Conservation (phyloP, 805 yeast genomes). For the Myxozyma geophila region DNA sequence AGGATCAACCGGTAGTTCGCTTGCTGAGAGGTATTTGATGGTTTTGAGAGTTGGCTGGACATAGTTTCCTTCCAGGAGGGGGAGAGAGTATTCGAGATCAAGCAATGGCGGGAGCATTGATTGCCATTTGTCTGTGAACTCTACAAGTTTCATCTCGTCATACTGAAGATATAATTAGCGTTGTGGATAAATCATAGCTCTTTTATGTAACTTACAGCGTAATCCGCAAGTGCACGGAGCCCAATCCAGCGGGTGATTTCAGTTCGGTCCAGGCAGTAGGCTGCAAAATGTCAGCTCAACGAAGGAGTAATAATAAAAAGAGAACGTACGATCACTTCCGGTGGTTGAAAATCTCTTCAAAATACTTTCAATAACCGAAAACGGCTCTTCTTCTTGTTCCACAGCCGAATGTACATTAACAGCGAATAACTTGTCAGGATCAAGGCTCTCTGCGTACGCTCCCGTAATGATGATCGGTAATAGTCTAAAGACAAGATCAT, state of each 20-base stretch:
- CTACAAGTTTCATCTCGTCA: slow-evolving; percentile 9
- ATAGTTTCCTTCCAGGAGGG: slow-evolving; percentile 60
- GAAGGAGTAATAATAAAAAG: not conserved
- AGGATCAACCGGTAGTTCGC: slow-evolving; percentile 55
- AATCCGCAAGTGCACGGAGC: slow-evolving; percentile 52
- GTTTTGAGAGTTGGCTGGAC: slow-evolving; percentile 52
- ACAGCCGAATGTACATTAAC: slow-evolving; percentile 29
- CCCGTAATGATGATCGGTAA: slow-evolving; percentile 41
- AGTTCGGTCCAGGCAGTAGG: slow-evolving; percentile 50
- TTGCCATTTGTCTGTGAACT: slow-evolving; percentile 43
- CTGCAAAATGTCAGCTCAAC: slow-evolving; percentile 16
- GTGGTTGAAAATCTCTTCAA: slow-evolving; percentile 52
- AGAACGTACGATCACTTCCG: slow-evolving; percentile 30
- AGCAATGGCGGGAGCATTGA: slow-evolving; percentile 49
- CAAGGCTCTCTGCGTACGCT: slow-evolving; percentile 36
- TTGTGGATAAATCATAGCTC: slow-evolving; percentile 39
- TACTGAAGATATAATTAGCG: not conserved
- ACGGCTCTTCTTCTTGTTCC: slow-evolving; percentile 46
- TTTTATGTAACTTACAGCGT: slow-evolving; percentile 41
- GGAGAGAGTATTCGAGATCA: slow-evolving; percentile 64
- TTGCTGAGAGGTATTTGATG: slow-evolving; percentile 58
- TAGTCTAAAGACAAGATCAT: slow-evolving; percentile 37
- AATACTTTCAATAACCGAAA: slow-evolving; percentile 55
- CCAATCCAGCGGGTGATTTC: slow-evolving; percentile 69
- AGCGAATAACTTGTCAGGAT: slow-evolving; percentile 34